phyloP scores from a whole-genome alignment of 106 monocot species.

The Dendrobium chrysotoxum region DNA sequence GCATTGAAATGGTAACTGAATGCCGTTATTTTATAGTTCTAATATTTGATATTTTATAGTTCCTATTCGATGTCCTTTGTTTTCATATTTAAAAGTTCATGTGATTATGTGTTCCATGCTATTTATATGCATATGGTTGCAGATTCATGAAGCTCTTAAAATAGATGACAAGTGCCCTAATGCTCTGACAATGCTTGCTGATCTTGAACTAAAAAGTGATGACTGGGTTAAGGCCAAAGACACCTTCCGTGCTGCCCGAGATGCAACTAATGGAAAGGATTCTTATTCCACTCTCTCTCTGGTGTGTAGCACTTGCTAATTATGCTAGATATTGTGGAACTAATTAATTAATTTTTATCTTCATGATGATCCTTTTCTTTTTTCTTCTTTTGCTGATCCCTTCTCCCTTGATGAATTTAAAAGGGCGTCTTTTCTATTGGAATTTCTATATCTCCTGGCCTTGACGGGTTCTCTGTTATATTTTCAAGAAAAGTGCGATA shows the following conservation, averaged over 20 bases:
- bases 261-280: conserved; percentile 94
- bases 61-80: not conserved
- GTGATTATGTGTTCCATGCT: conserved; percentile 2
- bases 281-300: conserved; percentile 77
- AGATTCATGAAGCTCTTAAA: conserved; percentile 89
- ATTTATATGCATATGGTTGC: conserved; percentile 12
- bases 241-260: conserved; percentile 72
- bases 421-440: too few relatives aligned
- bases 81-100: conserved; percentile 3
- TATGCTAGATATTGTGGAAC: not conserved
- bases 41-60: not conserved
- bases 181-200: conserved; percentile 89
- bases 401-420: too few relatives aligned
- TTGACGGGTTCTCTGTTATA: too few relatives aligned
- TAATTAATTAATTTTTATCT: not conserved
- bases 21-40: not conserved
- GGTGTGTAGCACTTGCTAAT: conserved; percentile 26
- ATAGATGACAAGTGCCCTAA: conserved; percentile 79
- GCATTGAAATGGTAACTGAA: conserved; percentile 79
- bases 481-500: too few relatives aligned
- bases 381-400: too few relatives aligned
- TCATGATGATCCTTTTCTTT: too few relatives aligned
- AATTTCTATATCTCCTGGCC: too few relatives aligned
- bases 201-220: conserved; percentile 82
- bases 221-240: conserved; percentile 99